phyloP scores from a whole-genome alignment of 2,329 filamentous ascomycete species.

The Colletotrichum cuscutae region DNA sequence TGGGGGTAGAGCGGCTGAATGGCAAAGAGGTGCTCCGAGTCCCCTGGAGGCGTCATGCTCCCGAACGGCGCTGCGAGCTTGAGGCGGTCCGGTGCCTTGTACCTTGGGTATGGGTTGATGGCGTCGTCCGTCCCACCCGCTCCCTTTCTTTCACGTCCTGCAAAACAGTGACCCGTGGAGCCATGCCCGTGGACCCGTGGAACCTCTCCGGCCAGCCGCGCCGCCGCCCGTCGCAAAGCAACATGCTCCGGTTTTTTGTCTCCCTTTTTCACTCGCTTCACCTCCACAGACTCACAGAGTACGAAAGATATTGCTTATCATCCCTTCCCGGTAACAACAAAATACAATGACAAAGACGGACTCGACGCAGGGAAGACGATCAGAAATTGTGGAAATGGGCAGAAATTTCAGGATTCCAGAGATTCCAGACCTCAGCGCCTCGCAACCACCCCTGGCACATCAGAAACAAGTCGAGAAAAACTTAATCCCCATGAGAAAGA shows the following conservation, averaged over 20 bases:
- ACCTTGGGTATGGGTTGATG: background rate
- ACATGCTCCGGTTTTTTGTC: constrained; percentile 7
- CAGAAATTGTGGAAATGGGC: constrained; percentile 15
- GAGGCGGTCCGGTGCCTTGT: constrained; percentile 15
- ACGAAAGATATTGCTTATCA: background rate
- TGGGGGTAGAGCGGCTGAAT: background rate
- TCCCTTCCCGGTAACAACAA: constrained; percentile 12
- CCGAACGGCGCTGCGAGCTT: constrained; percentile 28
- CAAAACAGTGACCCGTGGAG: constrained; percentile 2
- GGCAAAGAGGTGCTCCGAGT: background rate
- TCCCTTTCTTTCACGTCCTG: background rate
- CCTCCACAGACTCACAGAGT: background rate
- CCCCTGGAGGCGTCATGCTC: constrained; percentile 28
- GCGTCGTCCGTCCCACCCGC: background rate
- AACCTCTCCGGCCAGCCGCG: constrained; percentile 24
- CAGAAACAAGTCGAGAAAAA: background rate
- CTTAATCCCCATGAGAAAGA: background rate
- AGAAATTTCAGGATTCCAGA: background rate
- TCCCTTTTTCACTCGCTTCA: background rate
- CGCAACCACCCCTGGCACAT: background rate
- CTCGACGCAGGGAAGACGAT: background rate
- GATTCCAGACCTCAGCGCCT: background rate
- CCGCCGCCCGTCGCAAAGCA: background rate
- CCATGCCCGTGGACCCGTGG: constrained; percentile 7
- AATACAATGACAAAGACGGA: background rate